A percentile compares a stretch with the other conserved stretches of the same genome.
These are phyloP conservation scores for Fraxinus sp. DNA, from an alignment of 305 asterid genomes.

Conservation along the genomic window DNA sequence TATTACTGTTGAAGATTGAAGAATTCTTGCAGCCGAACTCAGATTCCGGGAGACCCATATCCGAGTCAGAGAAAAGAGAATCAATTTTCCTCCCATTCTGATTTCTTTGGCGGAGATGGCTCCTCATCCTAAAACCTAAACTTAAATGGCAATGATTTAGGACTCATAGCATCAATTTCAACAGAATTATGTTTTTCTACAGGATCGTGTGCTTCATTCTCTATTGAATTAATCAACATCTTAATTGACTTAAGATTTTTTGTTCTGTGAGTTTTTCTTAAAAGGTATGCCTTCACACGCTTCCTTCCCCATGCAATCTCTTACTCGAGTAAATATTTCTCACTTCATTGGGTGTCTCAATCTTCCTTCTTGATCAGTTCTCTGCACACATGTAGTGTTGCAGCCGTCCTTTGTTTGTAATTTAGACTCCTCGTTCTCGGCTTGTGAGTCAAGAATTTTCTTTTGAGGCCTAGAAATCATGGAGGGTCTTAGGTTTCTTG, in stretches of 20 bases:
- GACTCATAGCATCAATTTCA: constrained; percentile 16
- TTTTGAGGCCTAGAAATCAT: too few relatives aligned
- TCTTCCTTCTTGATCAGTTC: too few relatives aligned
- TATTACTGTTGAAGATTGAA: not conserved
- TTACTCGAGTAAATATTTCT: not conserved
- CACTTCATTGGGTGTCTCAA: too few relatives aligned
- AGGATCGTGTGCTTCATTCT: not conserved
- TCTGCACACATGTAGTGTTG: too few relatives aligned
- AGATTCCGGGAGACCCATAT: constrained; percentile 29
- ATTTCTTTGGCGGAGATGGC: constrained; percentile 29
- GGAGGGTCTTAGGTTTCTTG: too few relatives aligned
- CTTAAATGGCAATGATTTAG: constrained; percentile 35
- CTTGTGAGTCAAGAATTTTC: too few relatives aligned
- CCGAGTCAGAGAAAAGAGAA: constrained; percentile 38
- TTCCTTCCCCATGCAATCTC: constrained; percentile 28
- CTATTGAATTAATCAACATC: not conserved
- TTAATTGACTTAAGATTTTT: constrained; percentile 8
- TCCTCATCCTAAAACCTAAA: constrained; percentile 58
- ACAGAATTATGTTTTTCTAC: constrained; percentile 11
- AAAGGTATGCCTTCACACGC: not conserved
- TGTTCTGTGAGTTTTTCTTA: not conserved
- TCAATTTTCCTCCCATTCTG: constrained; percentile 42
- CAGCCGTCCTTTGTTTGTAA: too few relatives aligned
- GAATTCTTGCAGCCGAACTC: constrained; percentile 21
- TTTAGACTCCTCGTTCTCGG: too few relatives aligned